These are phyloP conservation scores for Verbascum thapsus DNA, from an alignment of 257 asterid species.

Conservation along the genomic window DNA sequence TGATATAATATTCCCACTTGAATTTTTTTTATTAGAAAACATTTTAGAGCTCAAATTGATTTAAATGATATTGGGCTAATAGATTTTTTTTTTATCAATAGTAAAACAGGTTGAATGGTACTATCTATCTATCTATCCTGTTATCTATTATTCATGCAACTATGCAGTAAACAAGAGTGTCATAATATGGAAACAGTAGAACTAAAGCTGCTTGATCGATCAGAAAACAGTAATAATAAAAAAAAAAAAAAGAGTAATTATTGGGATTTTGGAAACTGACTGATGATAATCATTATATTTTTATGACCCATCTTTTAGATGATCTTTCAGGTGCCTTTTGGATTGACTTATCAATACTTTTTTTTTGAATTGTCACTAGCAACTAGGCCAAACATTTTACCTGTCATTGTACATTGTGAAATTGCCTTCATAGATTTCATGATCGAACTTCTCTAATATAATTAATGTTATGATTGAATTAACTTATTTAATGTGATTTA, in stretches of 20 bases:
- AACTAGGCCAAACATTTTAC: slow-evolving; percentile 35
- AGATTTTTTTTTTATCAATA: too few relatives aligned
- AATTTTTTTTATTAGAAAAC: too few relatives aligned
- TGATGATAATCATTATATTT: slow-evolving; percentile 51
- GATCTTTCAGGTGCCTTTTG: slow-evolving; percentile 40
- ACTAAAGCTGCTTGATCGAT: slow-evolving; percentile 4
- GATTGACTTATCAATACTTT: slow-evolving; percentile 60
- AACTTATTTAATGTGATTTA: too few relatives aligned
- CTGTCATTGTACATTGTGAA: slow-evolving; percentile 35
- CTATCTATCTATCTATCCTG: too few relatives aligned
- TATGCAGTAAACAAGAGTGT: too few relatives aligned
- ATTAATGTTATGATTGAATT: too few relatives aligned
- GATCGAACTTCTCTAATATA: too few relatives aligned
- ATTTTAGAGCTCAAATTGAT: too few relatives aligned
- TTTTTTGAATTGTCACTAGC: slow-evolving; percentile 48
- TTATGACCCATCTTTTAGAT: slow-evolving; percentile 38
- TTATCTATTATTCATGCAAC: too few relatives aligned
- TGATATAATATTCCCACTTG: too few relatives aligned
- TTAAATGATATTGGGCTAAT: too few relatives aligned
- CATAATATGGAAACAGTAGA: background rate
- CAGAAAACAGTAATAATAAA: slow-evolving; percentile 17
- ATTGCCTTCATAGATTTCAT: background rate
- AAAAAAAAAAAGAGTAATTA: slow-evolving; percentile 25
- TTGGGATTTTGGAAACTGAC: slow-evolving; percentile 40
- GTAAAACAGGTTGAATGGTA: too few relatives aligned